Evolutionary conservation across 1,139 yeast species (phyloP), one percentile per base, ranked within the genome.

Genomic region (Kurtzmaniella quercitrusa): DNA sequence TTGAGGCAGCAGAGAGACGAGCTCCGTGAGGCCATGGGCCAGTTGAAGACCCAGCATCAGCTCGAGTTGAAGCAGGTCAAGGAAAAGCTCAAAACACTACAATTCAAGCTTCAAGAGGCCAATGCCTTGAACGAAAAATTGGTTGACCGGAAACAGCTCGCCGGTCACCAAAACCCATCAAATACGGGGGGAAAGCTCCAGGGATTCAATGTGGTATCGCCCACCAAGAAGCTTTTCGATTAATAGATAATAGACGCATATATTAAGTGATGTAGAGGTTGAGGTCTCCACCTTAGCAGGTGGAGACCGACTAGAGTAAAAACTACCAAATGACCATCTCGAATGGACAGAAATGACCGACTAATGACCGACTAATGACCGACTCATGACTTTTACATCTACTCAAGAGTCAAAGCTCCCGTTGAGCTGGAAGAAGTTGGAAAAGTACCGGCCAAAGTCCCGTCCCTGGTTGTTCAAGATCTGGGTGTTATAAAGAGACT

Each of bases 1-100:
- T 60, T 79, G 47, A 76, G 71, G 48, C 59, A 60, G 16, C 88
- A 82, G 58, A 59, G 84, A 38, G 83, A 81, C 46, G 84, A 78
- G 43, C 66, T 82, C 41, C 65, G 86, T 24, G 84, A 79, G 42
- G 82, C 79, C 25, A 65, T 73, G 24, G 59, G 66, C 37, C 64
- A 67, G 48, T 56, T 73, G 44, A 66, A 70, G 12, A 49, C 63
- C 3, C 63, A 63, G 37, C 73, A 70, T 43, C 58, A 56, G 34
- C 63, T 62, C 33, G 78, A 73, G 48, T 48, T 65, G 46, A 69
- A 64, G 46, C 46, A 58, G 44, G 71, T 75, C 16, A 61, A 63
- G 17, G 82, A 77, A n/a, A 73, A 73, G 48, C 62, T 74, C 40
- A 65, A 60, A 50, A 50, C 54, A 10, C 53, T 77, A 43, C 80